Evolutionary conservation across 441 rosid genomes (phyloP).

Genomic region (Arabidopsis hybrid): DNA sequence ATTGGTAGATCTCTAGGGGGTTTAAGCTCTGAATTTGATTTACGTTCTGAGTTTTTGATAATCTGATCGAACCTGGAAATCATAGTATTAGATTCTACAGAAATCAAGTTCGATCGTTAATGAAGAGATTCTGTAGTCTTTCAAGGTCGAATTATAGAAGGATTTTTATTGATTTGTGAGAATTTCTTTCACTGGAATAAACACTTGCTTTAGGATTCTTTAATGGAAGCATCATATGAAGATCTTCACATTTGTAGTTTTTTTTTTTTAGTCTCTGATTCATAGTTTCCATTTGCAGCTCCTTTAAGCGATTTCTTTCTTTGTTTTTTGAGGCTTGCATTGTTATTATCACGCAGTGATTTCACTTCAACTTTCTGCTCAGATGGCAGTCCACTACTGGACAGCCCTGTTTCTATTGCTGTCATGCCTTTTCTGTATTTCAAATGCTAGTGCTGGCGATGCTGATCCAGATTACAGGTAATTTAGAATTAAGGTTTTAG

Average conservation of each 20-base stretch:
- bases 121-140: slow-evolving; percentile 11
- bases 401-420: slow-evolving; percentile 51
- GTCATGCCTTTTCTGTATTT: slow-evolving; percentile 56
- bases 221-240: no score
- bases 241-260: no score
- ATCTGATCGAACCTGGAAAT: slow-evolving; percentile 34
- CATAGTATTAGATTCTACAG: neutral
- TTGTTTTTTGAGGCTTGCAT: neutral
- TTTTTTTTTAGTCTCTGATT: neutral
- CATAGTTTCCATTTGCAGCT: slow-evolving; percentile 1
- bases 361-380: slow-evolving; percentile 26
- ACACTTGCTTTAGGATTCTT: slow-evolving; percentile 1
- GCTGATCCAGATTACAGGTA: slow-evolving; percentile 84
- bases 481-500: neutral
- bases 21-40: slow-evolving; percentile 25
- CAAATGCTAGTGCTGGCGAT: slow-evolving; percentile 89
- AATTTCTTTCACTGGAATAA: slow-evolving; percentile 8
- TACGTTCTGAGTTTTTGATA: neutral
- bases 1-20: slow-evolving; percentile 30
- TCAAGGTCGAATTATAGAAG: neutral
- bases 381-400: slow-evolving; percentile 60
- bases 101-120: slow-evolving; percentile 20
- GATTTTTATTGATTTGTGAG: neutral
- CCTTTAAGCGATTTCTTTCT: neutral
- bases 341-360: neutral